Percentiles rank a stretch among this genome's conserved stretches.
These are phyloP conservation scores for Termitomyces sp. DNA, from an alignment of 768 basidiomycete genomes.

Conservation along the genomic window DNA sequence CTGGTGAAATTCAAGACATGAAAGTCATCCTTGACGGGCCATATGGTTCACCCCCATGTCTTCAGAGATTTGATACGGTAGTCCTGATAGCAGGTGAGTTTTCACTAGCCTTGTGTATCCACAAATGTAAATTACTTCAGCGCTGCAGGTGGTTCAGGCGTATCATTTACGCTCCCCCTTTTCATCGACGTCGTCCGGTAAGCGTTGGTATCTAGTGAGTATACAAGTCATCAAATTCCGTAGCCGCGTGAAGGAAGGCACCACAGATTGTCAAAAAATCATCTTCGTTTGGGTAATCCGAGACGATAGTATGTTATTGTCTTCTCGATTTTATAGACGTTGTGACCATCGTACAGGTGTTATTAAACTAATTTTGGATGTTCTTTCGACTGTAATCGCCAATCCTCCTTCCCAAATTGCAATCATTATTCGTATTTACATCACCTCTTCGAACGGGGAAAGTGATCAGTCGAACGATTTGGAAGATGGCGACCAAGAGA, in stretches of 20 bases:
- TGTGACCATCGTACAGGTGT: constrained; percentile 13
- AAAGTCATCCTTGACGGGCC: constrained; percentile 56
- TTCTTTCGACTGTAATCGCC: constrained; percentile 14
- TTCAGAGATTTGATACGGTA: constrained; percentile 36
- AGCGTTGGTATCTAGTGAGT: constrained; percentile 5
- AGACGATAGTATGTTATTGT: constrained; percentile 22
- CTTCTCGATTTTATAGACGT: neutral
- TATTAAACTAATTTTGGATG: constrained; percentile 23
- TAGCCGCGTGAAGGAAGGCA: constrained; percentile 3
- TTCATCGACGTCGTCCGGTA: constrained; percentile 39
- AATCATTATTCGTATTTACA: constrained; percentile 14
- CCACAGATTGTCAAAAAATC: neutral
- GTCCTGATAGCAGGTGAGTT: constrained; percentile 40
- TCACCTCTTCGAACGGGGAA: constrained; percentile 9
- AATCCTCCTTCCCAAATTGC: neutral
- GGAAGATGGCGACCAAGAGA: constrained; percentile 10
- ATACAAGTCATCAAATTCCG: neutral
- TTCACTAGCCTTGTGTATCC: neutral
- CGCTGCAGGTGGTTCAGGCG: constrained; percentile 37
- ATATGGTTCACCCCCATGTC: constrained; percentile 39
- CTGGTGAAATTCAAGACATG: constrained; percentile 19
- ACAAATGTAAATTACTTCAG: neutral
- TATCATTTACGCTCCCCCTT: constrained; percentile 41
- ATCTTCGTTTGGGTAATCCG: constrained; percentile 40
- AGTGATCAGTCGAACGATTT: neutral